Conservation (phyloP, 306 rosid genomes). For the Fagus sylvatica region DNA sequence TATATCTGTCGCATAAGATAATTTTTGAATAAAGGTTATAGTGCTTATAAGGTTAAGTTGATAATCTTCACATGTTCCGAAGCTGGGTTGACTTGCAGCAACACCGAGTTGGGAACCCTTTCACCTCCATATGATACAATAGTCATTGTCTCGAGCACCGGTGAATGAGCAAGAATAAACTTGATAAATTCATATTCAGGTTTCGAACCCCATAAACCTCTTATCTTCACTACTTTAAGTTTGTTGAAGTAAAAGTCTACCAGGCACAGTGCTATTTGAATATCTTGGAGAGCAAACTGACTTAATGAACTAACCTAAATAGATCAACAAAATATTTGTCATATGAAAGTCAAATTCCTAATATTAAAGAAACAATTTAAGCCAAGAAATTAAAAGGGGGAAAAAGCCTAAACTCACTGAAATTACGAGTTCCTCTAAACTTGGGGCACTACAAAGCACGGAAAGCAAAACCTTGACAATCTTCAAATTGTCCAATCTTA, state of each 20-base stretch:
- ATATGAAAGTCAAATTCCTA: neutral
- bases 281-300: neutral
- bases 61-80: slow-evolving; percentile 14
- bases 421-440: slow-evolving; percentile 26
- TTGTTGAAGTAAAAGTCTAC: neutral
- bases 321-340: neutral
- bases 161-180: slow-evolving; percentile 20
- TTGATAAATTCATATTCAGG: neutral
- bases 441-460: slow-evolving; percentile 33
- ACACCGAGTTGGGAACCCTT: neutral
- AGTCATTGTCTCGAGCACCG: slow-evolving; percentile 12
- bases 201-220: neutral
- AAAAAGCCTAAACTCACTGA: slow-evolving; percentile 20
- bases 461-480: slow-evolving; percentile 7
- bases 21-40: too few relatives aligned
- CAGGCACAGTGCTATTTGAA: neutral
- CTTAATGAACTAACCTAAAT: neutral
- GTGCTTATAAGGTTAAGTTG: neutral
- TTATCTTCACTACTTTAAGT: slow-evolving; percentile 20
- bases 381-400: neutral
- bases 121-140: neutral
- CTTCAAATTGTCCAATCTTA: neutral
- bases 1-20: too few relatives aligned
- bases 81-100: neutral
- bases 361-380: neutral